Evolutionary conservation across 768 basidiomycete genomes (phyloP), one percentile per base, ranked within the genome.

Genomic region (Suillus brevipes): DNA sequence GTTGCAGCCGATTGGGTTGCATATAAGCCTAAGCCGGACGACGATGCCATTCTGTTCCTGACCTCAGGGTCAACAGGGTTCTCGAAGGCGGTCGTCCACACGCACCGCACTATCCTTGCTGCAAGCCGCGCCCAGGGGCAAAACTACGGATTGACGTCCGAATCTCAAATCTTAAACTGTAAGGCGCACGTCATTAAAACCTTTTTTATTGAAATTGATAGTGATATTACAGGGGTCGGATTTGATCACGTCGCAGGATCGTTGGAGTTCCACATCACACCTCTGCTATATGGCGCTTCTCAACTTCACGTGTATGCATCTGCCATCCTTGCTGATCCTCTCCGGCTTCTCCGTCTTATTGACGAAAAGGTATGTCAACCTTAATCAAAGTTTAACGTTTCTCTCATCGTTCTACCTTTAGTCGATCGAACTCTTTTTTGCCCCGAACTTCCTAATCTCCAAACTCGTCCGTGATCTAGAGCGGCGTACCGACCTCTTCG

Each of bases 201-300:
- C 6, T 34, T 37, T 40, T 9, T n/a, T 53, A 1, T 4, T 38
- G 6, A n/a, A 14, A 31, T 56, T 37, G 6, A 58, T 25, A 7
- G 2, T 58, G 36, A 23, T 6, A n/a, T 40, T 9, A 14, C 65
- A 76, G 75, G 75, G 82, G 80, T 83, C 10, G 79, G 79, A 18
- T 80, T 83, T 55, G 82, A 83, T 59, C 82, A 83, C 56, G 79
- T 83, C 40, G 82, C 80, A 4, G 80, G 78, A 45, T 75, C 79
- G 0, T 72, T 81, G 3, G 82, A 83, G 58, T 72, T 81, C 64
- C 81, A 82, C 59, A 64, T 83, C 2, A 74, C 80, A 0, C 76
- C 81, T n/a, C 66, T 75, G 37, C 66, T 76, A 14, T 77, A 73
- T 43, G 78, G 78, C 10, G 67, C 71, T 47, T 71, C 69, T 9